Evolutionary conservation across 306 rosid species (phyloP).

Genomic region (Benincasa hispida): DNA sequence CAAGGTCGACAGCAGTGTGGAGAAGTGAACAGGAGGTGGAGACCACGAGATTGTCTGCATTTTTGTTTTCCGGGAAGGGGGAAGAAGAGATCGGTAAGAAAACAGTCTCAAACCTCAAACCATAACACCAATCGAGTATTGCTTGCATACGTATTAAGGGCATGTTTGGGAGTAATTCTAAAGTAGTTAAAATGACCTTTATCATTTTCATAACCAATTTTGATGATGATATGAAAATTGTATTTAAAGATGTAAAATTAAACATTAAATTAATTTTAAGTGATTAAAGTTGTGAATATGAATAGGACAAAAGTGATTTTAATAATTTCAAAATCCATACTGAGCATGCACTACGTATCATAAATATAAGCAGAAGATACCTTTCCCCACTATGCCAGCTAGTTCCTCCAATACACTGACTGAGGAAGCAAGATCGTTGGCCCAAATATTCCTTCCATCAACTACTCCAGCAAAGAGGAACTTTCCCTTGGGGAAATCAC

Average conservation of each 20-base stretch:
- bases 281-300: too few relatives aligned
- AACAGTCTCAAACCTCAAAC: not conserved
- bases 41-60: constrained; percentile 54
- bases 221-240: too few relatives aligned
- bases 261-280: too few relatives aligned
- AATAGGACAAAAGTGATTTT: too few relatives aligned
- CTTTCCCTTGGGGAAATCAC: constrained; percentile 61
- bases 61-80: not conserved
- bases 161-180: too few relatives aligned
- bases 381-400: constrained; percentile 57
- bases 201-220: too few relatives aligned
- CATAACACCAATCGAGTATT: not conserved
- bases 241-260: too few relatives aligned
- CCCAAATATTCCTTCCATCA: constrained; percentile 88
- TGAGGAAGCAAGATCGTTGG: constrained; percentile 57
- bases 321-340: too few relatives aligned
- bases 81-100: not conserved
- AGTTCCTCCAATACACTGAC: constrained; percentile 33
- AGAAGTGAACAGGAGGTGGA: constrained; percentile 88
- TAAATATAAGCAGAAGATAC: constrained; percentile 14
- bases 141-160: too few relatives aligned
- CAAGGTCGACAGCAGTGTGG: constrained; percentile 85
- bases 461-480: constrained; percentile 76
- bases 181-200: too few relatives aligned
- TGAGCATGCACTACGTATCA: not conserved